These are phyloP conservation scores for Vitis hybrid DNA, from an alignment of 177 flowering plant species.

Conservation along the genomic window DNA sequence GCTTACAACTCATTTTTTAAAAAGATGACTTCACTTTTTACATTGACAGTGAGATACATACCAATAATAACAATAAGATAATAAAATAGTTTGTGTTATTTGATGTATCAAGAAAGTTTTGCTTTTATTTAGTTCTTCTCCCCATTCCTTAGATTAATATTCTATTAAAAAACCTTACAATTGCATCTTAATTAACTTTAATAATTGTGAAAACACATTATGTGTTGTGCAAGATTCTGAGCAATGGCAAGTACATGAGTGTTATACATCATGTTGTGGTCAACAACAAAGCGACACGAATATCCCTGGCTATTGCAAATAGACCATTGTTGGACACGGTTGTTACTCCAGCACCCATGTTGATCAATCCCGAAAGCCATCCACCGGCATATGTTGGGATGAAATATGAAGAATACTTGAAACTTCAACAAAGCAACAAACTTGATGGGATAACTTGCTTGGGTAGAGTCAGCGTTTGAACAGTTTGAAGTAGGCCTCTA, in stretches of 20 bases:
- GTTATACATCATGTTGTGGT: slow-evolving; percentile 23
- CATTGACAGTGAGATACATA: too few species aligned
- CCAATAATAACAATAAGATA: too few species aligned
- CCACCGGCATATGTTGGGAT: slow-evolving; percentile 18
- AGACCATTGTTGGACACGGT: slow-evolving; percentile 20
- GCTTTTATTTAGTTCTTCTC: too few species aligned
- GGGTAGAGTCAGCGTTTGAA: not conserved
- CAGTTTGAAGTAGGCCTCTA: not conserved
- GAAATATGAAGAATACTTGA: slow-evolving; percentile 23
- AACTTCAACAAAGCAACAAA: slow-evolving; percentile 9
- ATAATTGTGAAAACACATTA: too few species aligned
- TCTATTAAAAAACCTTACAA: too few species aligned
- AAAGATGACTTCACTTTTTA: too few species aligned
- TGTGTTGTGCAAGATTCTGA: slow-evolving; percentile 17
- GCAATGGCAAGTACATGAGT: slow-evolving; percentile 34
- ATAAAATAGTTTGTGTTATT: too few species aligned
- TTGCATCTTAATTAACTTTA: too few species aligned
- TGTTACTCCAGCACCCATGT: slow-evolving; percentile 18
- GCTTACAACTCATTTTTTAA: too few species aligned
- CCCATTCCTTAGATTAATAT: too few species aligned
- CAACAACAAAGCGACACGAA: slow-evolving; percentile 17
- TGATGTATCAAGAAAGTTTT: too few species aligned
- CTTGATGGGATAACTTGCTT: slow-evolving; percentile 8
- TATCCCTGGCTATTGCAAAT: slow-evolving; percentile 19
- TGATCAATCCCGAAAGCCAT: slow-evolving; percentile 4